Conservation (phyloP, 1,284 basidiomycete genomes). For the Rhodotorula sp. region DNA sequence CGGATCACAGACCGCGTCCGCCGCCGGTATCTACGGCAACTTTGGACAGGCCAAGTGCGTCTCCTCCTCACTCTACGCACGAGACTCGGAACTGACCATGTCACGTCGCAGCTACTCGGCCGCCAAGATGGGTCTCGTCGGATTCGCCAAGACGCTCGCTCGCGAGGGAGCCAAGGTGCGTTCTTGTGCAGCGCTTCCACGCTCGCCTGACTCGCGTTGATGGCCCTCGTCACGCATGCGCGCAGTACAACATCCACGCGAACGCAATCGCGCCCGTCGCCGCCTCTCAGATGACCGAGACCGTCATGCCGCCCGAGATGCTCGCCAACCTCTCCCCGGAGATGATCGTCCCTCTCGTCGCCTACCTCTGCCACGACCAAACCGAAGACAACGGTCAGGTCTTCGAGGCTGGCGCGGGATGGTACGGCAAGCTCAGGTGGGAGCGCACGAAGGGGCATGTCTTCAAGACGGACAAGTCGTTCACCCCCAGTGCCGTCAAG, state of each 20-base stretch:
- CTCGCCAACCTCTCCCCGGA: slow-evolving; percentile 89
- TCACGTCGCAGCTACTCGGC: slow-evolving; percentile 52
- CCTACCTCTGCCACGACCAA: slow-evolving; percentile 53
- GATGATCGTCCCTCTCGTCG: slow-evolving; percentile 89
- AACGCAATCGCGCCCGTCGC: slow-evolving; percentile 84
- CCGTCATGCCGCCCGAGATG: slow-evolving; percentile 96
- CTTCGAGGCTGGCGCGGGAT: slow-evolving; percentile 94
- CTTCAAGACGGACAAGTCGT: slow-evolving; percentile 86
- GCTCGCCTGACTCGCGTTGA: neutral
- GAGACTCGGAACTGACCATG: too few species aligned
- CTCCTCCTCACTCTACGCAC: neutral
- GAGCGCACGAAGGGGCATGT: slow-evolving; percentile 80
- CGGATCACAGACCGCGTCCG: slow-evolving; percentile 75
- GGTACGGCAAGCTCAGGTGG: slow-evolving; percentile 88
- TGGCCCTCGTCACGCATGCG: slow-evolving; percentile 47
- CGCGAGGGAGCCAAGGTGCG: slow-evolving; percentile 48
- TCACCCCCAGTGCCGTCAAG: slow-evolving; percentile 92
- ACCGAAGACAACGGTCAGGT: slow-evolving; percentile 75
- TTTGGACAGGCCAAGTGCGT: slow-evolving; percentile 20
- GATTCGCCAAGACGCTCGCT: slow-evolving; percentile 88
- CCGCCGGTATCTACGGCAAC: slow-evolving; percentile 73
- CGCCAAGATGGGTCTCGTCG: slow-evolving; percentile 75
- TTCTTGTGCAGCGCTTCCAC: neutral
- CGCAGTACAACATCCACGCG: slow-evolving; percentile 81
- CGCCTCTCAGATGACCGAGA: slow-evolving; percentile 44